Conservation (phyloP, 306 rosid species). For the Begonia fuchsioides region DNA sequence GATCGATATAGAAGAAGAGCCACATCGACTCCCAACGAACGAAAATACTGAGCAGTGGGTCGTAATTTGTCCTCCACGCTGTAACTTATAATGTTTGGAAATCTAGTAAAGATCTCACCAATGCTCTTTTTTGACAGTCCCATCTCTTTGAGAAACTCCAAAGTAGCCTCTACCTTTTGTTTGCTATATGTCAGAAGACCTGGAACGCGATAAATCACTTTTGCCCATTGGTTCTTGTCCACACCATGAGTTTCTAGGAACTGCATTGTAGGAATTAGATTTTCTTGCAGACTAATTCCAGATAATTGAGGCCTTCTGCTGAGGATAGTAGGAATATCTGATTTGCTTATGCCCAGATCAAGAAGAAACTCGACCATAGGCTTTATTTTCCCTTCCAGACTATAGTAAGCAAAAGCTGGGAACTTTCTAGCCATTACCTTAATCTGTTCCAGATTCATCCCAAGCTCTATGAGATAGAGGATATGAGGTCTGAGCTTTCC, state of each 20-base stretch:
- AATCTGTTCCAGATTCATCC: constrained; percentile 70
- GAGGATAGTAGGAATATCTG: constrained; percentile 49
- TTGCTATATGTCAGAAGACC: constrained; percentile 65
- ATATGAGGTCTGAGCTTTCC: constrained; percentile 73
- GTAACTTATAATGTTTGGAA: constrained; percentile 60
- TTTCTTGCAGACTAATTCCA: constrained; percentile 74
- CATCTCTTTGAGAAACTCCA: constrained; percentile 48
- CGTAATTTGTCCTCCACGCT: constrained; percentile 80
- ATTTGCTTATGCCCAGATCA: constrained; percentile 69
- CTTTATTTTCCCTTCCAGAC: constrained; percentile 81
- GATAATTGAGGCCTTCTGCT: constrained; percentile 79
- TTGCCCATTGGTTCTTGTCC: constrained; percentile 86
- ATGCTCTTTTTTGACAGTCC: constrained; percentile 61
- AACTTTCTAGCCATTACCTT: constrained; percentile 39
- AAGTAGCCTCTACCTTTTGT: constrained; percentile 46
- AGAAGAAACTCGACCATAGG: constrained; percentile 85
- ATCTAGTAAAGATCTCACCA: constrained; percentile 71
- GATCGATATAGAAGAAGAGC: constrained; percentile 45
- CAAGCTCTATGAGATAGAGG: constrained; percentile 64
- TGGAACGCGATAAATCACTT: constrained; percentile 76
- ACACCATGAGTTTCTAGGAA: constrained; percentile 75
- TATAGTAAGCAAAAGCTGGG: constrained; percentile 75
- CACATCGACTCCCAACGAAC: constrained; percentile 71
- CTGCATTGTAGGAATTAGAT: constrained; percentile 68
- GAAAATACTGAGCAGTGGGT: constrained; percentile 65